Evolutionary conservation across 1,139 yeast genomes (phyloP).

Genomic region (Lodderomyces jiufengensis): DNA sequence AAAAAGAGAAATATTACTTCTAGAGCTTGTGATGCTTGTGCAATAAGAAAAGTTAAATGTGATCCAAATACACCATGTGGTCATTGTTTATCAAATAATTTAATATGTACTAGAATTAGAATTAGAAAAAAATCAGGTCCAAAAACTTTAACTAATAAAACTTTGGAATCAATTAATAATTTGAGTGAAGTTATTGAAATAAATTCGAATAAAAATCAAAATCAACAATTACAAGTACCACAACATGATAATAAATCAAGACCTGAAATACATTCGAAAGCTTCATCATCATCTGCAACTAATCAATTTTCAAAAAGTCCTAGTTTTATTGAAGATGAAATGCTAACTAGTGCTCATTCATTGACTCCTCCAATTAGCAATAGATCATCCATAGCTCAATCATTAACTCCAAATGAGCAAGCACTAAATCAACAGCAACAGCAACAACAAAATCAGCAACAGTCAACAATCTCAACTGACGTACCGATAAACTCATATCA

Average conservation of each 20-base stretch:
- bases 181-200: constrained; percentile 18
- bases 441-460: background rate
- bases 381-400: constrained; percentile 2
- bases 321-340: constrained; percentile 7
- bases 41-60: constrained; percentile 41
- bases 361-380: constrained; percentile 2
- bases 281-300: constrained; percentile 4
- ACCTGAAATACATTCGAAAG: constrained; percentile 4
- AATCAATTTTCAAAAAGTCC: constrained; percentile 12
- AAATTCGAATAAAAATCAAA: constrained; percentile 6
- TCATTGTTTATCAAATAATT: constrained; percentile 34
- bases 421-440: background rate
- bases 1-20: constrained; percentile 23
- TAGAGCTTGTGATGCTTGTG: constrained; percentile 46
- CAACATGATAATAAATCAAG: too few species aligned
- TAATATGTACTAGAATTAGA: constrained; percentile 37
- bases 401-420: background rate
- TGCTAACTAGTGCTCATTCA: constrained; percentile 1
- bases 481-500: constrained; percentile 6
- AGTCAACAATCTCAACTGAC: background rate
- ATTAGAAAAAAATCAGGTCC: constrained; percentile 44
- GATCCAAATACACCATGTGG: constrained; percentile 37
- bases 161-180: constrained; percentile 33
- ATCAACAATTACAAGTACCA: background rate
- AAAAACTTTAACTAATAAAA: constrained; percentile 36